These are phyloP conservation scores for Leccinum incarnatum DNA, from an alignment of 768 basidiomycete genomes.

Conservation along the genomic window DNA sequence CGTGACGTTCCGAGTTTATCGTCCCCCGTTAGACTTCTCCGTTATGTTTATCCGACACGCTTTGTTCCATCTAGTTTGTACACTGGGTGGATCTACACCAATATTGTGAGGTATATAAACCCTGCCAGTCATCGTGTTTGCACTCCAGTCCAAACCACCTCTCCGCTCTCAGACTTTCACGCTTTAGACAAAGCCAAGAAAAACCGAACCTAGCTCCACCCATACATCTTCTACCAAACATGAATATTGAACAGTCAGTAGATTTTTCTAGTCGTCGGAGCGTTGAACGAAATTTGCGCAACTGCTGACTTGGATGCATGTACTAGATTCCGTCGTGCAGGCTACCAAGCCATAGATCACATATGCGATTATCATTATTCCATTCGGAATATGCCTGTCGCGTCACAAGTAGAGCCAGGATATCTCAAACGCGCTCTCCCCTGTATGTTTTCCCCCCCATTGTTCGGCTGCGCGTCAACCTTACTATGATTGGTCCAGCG, in stretches of 20 bases:
- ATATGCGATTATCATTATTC: slow-evolving; percentile 86
- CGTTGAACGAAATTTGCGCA: background rate
- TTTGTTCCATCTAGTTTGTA: background rate
- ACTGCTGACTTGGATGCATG: background rate
- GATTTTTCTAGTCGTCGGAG: background rate
- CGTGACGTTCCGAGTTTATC: slow-evolving; percentile 35
- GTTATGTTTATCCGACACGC: background rate
- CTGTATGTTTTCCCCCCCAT: slow-evolving; percentile 34
- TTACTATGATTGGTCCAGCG: slow-evolving; percentile 31
- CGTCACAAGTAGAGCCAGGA: slow-evolving; percentile 75
- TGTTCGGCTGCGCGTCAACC: background rate
- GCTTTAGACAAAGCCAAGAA: background rate
- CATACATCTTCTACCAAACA: background rate
- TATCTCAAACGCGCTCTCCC: slow-evolving; percentile 71
- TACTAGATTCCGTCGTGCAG: slow-evolving; percentile 76
- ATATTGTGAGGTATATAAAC: background rate
- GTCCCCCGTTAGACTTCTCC: background rate
- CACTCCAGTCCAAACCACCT: background rate
- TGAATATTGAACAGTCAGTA: slow-evolving; percentile 14
- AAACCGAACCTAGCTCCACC: background rate
- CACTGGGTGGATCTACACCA: background rate
- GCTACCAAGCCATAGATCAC: slow-evolving; percentile 81
- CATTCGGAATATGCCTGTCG: slow-evolving; percentile 61
- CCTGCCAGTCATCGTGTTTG: background rate
- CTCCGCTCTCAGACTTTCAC: background rate